Evolutionary conservation across 495 filamentous ascomycete genomes (phyloP), one percentile per base, ranked within the genome.

Genomic region (Trichoderma asperelloides): DNA sequence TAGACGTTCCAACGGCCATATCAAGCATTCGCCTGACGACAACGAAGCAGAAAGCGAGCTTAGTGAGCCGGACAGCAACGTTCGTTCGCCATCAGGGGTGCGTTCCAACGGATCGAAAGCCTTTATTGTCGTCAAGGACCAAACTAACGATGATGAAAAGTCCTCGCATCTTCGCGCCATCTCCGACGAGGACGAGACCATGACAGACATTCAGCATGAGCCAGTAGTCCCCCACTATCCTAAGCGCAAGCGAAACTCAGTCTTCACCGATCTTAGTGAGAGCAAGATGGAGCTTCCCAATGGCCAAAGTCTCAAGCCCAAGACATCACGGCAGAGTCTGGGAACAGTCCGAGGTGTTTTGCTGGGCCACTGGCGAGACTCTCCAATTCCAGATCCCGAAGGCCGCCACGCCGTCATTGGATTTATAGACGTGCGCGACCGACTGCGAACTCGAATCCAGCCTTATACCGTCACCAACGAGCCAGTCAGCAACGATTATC

Each of bases 301-400:
- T n/a, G 16, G 70, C 47, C 62, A 69, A 7, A 66, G 27, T 13
- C 73, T 75, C 13, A 70, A 73, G 0, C 65, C 65, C 2, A 75
- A 76, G 37, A 66, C 66, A 21, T 63, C 41, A 28, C 73, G 71
- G 3, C 73, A 71, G 16, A 74, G 71, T 18, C 68, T 69, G 15
- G 73, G 73, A 13, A 74, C 70, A 1, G 69, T 75, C 9, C 83
- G 83, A 66, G 78, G 79, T 9, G 77, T 84, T 9, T 68, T 78
- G 18, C 71, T 86, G 40, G 83, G 83, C 51, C 81, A 78, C 62
- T 86, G 83, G 83, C 76, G 82, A n/a, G 81, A 84, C 41, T 85
- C 82, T 0, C 71, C 73, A 7, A 75, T 80, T 2, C 73, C 75
- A 0, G 70, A 78, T 27, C 73, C 75, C 9, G 71, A 70, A 23